These are phyloP conservation scores for Stephania cephalantha DNA, from an alignment of 164 flowering plant species.

Conservation along the genomic window DNA sequence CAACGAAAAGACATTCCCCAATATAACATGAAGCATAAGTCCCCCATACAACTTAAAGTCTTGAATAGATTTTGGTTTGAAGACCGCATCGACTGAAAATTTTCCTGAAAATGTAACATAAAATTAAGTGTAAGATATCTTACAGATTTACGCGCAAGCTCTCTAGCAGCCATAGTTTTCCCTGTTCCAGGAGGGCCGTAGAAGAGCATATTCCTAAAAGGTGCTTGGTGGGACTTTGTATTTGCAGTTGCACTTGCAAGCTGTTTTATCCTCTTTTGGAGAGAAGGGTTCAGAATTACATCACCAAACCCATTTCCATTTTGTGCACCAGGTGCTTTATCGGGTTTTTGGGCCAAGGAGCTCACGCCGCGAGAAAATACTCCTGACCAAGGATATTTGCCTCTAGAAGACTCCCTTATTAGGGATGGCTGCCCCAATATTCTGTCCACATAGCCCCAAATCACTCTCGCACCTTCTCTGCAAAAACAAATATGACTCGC, in stretches of 20 bases:
- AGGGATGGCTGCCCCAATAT: slow-evolving; percentile 95
- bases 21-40: not conserved
- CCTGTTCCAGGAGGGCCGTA: slow-evolving; percentile 99
- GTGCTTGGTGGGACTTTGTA: slow-evolving; percentile 90
- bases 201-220: slow-evolving; percentile 93
- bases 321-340: slow-evolving; percentile 28
- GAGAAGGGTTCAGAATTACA: slow-evolving; percentile 77
- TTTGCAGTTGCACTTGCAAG: slow-evolving; percentile 91
- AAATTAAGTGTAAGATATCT: slow-evolving; percentile 18
- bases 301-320: slow-evolving; percentile 81
- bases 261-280: slow-evolving; percentile 76
- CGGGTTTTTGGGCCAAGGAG: slow-evolving; percentile 29
- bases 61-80: not conserved
- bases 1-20: not conserved
- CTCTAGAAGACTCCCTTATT: slow-evolving; percentile 91
- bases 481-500: slow-evolving; percentile 15
- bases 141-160: slow-evolving; percentile 92
- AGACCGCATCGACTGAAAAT: not conserved
- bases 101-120: not conserved
- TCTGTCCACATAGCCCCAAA: slow-evolving; percentile 94
- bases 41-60: not conserved
- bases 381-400: slow-evolving; percentile 97
- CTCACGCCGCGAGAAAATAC: slow-evolving; percentile 46
- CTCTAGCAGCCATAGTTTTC: slow-evolving; percentile 98
- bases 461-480: slow-evolving; percentile 96